phyloP scores from a whole-genome alignment of 106 monocot genomes.

The Dendrobium nobile region DNA sequence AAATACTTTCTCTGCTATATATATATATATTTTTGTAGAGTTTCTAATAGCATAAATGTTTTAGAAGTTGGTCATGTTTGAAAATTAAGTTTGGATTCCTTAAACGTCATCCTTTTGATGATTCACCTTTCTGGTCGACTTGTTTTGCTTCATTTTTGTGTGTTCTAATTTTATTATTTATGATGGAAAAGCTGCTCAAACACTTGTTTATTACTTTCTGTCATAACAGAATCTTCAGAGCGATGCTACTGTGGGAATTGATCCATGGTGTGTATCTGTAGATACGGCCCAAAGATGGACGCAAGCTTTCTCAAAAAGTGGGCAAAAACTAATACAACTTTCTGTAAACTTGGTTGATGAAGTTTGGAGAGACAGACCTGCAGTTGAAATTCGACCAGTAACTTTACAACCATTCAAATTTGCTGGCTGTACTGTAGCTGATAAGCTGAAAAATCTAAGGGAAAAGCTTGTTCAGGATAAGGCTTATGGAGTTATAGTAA shows the following conservation, averaged over 20 bases:
- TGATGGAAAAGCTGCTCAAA: constrained; percentile 1
- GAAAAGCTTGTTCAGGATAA: constrained; percentile 61
- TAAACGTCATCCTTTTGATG: neutral
- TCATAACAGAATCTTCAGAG: constrained; percentile 61
- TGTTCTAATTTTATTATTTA: neutral
- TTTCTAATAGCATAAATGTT: neutral
- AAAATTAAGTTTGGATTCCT: neutral
- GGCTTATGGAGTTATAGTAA: constrained; percentile 55
- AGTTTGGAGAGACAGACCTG: constrained; percentile 83
- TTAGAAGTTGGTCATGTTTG: neutral
- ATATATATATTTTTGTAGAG: neutral
- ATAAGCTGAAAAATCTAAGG: constrained; percentile 73
- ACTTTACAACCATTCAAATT: constrained; percentile 68
- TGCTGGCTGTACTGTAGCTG: constrained; percentile 65
- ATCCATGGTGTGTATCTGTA: constrained; percentile 96
- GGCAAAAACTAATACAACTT: constrained; percentile 69
- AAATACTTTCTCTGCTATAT: neutral
- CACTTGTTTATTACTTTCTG: constrained; percentile 5
- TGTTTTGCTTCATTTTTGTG: neutral
- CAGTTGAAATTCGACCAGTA: constrained; percentile 45
- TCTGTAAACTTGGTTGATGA: constrained; percentile 75
- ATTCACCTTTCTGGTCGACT: neutral
- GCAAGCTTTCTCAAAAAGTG: constrained; percentile 58
- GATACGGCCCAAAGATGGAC: constrained; percentile 82
- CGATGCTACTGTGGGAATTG: constrained; percentile 69